Base-by-base conservation (phyloP, 495 filamentous ascomycete species). In the Podospora tetraspora region DNA sequence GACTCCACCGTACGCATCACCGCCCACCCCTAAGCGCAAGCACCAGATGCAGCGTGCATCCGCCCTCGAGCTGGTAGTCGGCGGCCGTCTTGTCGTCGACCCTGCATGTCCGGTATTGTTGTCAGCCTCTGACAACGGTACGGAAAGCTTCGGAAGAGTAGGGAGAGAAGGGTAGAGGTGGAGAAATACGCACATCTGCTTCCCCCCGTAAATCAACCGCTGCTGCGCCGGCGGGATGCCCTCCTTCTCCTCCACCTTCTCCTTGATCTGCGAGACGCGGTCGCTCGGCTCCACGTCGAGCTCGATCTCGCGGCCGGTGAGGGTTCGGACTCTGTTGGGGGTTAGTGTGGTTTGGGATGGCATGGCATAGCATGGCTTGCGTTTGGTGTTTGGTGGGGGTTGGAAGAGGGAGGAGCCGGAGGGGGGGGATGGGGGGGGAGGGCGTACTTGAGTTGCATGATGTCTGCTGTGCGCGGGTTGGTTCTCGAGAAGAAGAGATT, bases 261-360 rank as follows among this genome's bases (percentile, higher is more conserved):
- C 96, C 84, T 99, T 99, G 84, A 99, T 97, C 71, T 91, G 87
- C 58, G 91, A 90, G 73, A 98, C 92, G 93, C 96, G 69, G 82
- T 97, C 94, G 72, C 94, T 90, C 29, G 75, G 75, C 82, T 99
- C 95, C 75, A 99, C 96, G 77, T 98, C 93, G 66, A 99, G 87
- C 82, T 97, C 94, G 80, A 99, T 98, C 81, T 98, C 92, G 84
- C 98, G 97, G 74, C 95, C 96, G 63, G 95, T 98, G 66, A 99
- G 88, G 73, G 95, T 99, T 75, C 95, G 91, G 78, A 99, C 95
- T 84, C 95, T 99, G 70, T 13, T 1, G 25, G 32, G 0, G 34
- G 61, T 52, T 27, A 59, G 12, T 10, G 2, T 21, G 34, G n/a
- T 25, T 7, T 37, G 43, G 9, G 9, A 0, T 37, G 34, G 25